Percentiles rank a stretch among this genome's conserved stretches.
Evolutionary conservation across 2,329 filamentous ascomycete genomes (phyloP).

Genomic region (Bimuria novae-zelandiae): DNA sequence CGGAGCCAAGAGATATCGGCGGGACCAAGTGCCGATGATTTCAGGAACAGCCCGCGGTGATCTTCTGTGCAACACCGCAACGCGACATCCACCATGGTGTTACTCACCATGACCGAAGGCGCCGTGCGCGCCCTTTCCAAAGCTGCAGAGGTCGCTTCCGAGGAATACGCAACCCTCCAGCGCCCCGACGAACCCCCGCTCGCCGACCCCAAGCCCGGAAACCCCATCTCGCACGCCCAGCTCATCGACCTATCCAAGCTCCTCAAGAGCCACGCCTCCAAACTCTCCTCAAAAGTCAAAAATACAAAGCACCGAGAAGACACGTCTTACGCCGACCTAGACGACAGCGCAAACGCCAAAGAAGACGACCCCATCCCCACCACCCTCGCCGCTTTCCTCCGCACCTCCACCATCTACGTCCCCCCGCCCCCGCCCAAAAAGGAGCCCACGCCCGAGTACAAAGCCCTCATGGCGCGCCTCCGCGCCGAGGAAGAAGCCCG

Average conservation of each 20-base stretch:
- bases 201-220: slow-evolving; percentile 58
- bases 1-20: slow-evolving; percentile 3
- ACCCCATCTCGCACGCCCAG: slow-evolving; percentile 73
- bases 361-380: neutral
- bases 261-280: slow-evolving; percentile 47
- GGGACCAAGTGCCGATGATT: neutral
- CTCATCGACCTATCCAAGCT: slow-evolving; percentile 65
- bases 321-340: too few species aligned
- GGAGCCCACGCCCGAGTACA: slow-evolving; percentile 75
- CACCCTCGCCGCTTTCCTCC: slow-evolving; percentile 72
- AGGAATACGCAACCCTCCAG: slow-evolving; percentile 29
- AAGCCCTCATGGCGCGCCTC: slow-evolving; percentile 83
- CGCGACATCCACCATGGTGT: slow-evolving; percentile 62
- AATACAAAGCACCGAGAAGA: slow-evolving; percentile 5
- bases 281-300: neutral
- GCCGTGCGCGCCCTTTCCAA: slow-evolving; percentile 66
- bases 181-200: slow-evolving; percentile 55
- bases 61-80: too few species aligned
- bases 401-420: slow-evolving; percentile 72
- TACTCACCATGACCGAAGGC: slow-evolving; percentile 74
- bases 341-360: neutral
- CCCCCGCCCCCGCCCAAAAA: slow-evolving; percentile 78
- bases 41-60: too few species aligned
- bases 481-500: slow-evolving; percentile 81
- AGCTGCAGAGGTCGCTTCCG: slow-evolving; percentile 26